Evolutionary conservation across 345 rosid species (phyloP).

Genomic region (Citrus australasica): DNA sequence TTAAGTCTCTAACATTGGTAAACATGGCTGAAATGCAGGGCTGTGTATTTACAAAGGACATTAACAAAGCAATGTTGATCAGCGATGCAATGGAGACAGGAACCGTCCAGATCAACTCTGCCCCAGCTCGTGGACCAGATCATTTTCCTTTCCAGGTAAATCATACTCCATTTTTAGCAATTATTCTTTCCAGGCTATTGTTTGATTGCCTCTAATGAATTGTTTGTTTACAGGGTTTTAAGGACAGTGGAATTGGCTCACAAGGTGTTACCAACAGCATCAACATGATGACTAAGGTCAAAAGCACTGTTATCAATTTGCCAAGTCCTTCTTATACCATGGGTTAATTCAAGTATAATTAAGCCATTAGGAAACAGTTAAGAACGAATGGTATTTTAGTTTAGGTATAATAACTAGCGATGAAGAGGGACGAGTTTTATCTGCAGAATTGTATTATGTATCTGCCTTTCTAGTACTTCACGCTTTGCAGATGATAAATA

Average conservation of each 20-base stretch:
- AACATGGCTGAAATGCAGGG: constrained; percentile 44
- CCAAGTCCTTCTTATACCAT: constrained; percentile 90
- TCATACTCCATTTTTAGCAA: neutral
- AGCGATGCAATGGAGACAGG: constrained; percentile 99
- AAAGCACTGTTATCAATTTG: constrained; percentile 88
- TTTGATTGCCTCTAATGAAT: neutral
- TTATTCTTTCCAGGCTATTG: constrained; percentile 40
- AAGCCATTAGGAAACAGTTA: constrained; percentile 2
- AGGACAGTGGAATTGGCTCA: constrained; percentile 98
- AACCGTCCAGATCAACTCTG: constrained; percentile 98
- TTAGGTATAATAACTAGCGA: neutral
- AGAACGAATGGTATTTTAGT: neutral
- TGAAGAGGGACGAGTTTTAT: neutral
- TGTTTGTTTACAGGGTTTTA: constrained; percentile 57
- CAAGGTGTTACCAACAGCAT: constrained; percentile 98
- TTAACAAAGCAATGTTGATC: constrained; percentile 83
- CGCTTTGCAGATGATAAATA: neutral
- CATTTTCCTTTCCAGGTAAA: constrained; percentile 99
- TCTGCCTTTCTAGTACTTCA: neutral
- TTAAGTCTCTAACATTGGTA: neutral
- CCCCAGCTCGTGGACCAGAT: constrained; percentile 99
- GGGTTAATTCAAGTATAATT: constrained; percentile 46
- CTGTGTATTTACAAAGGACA: constrained; percentile 88
- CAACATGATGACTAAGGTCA: constrained; percentile 89
- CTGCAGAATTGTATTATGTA: neutral